Evolutionary conservation across 495 filamentous ascomycete species (phyloP), one percentile per base, ranked within the genome.

Genomic region (Jackrogersella minutella): DNA sequence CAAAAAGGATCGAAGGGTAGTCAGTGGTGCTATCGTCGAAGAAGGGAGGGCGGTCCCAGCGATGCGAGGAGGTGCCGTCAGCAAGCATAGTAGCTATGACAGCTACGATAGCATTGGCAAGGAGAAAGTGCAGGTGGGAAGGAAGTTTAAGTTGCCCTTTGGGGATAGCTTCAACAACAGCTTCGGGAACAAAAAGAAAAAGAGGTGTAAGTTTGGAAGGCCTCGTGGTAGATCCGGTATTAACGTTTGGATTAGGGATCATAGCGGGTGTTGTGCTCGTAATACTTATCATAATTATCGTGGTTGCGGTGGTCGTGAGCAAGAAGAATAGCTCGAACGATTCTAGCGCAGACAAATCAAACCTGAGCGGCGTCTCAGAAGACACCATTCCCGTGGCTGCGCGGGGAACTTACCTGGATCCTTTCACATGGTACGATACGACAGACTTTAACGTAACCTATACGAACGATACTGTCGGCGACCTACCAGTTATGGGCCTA

Each of bases 361-460:
- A 86, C 65, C 78, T 96, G 14, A 73, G 83, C 56, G 78, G 81
- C 17, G 78, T 93, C 19, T 84, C 83, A 37, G 78, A 83, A 39
- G 79, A 81, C 60, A 84, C 79, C 66, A 89, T 96, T 46, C 93
- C 93, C 3, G 75, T 79, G 9, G 80, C 81, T 16, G 88, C 87
- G 21, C 86, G 89, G 72, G 93, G 91, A 0, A 90, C 90, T 0
- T 86, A 89, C 61, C 79, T 97, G 13, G 95, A 99, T 76, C 96
- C 96, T 0, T 97, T 92, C 62, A 88, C 90, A 10, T 99, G 96
- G 96, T 90, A 90, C 49, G 91, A 97, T 66, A 97, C 94, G 1
- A 85, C 81, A 1, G 93, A 92, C 69, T 96, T 98, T 76, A 99
- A 99, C 72, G 79, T 96, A 55, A 98, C 96, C 0, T 99, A 94